phyloP scores from a whole-genome alignment of 495 filamentous ascomycete genomes.

The Penicillium lagena region DNA sequence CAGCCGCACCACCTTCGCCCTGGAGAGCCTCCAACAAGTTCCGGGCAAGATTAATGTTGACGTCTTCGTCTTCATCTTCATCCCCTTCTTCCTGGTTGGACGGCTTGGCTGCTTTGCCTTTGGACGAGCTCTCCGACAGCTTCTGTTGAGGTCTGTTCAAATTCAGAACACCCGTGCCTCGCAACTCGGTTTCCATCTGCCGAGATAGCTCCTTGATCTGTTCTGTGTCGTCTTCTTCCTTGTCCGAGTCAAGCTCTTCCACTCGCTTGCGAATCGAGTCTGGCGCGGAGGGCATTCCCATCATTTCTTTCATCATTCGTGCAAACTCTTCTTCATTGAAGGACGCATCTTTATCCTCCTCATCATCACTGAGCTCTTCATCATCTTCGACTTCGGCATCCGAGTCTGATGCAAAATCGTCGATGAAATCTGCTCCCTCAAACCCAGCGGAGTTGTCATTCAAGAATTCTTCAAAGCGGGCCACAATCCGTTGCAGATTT shows the following conservation, averaged over 20 bases:
- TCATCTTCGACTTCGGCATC: slow-evolving; percentile 58
- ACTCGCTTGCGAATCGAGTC: slow-evolving; percentile 28
- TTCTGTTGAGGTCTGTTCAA: slow-evolving; percentile 42
- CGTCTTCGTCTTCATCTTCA: slow-evolving; percentile 61
- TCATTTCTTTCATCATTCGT: slow-evolving; percentile 90
- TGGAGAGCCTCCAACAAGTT: slow-evolving; percentile 92
- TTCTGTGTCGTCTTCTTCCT: slow-evolving; percentile 54
- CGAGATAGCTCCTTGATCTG: slow-evolving; percentile 67
- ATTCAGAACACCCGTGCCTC: slow-evolving; percentile 65
- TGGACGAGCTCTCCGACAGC: slow-evolving; percentile 10
- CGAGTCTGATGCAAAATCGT: slow-evolving; percentile 52
- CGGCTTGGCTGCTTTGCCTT: slow-evolving; percentile 17
- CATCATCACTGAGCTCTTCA: slow-evolving; percentile 46
- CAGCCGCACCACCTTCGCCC: slow-evolving; percentile 74
- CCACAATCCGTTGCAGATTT: slow-evolving; percentile 82
- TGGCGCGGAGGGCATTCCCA: slow-evolving; percentile 60
- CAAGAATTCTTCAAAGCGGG: slow-evolving; percentile 85
- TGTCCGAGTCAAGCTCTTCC: slow-evolving; percentile 41
- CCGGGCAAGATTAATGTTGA: slow-evolving; percentile 82
- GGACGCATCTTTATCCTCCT: slow-evolving; percentile 68
- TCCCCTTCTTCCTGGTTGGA: slow-evolving; percentile 6
- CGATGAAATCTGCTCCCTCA: slow-evolving; percentile 68
- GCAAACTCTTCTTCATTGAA: slow-evolving; percentile 84
- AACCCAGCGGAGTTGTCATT: slow-evolving; percentile 76
- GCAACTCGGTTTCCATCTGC: slow-evolving; percentile 78